Conservation (phyloP, 306 rosid species). For the Cucumis cinereus region DNA sequence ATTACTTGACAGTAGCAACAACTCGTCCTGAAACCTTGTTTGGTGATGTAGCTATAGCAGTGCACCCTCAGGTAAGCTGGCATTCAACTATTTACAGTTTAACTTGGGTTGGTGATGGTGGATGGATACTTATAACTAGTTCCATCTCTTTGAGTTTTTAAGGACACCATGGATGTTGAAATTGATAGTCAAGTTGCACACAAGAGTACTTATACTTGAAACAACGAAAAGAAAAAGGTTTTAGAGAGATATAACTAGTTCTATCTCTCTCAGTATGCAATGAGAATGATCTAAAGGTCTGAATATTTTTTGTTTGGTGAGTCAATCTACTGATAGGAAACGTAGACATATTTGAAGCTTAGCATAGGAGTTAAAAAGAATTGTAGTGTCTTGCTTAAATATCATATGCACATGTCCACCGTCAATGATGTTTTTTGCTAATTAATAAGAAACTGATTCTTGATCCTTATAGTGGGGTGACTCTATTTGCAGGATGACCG, state of each 20-base stretch:
- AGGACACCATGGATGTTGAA: neutral
- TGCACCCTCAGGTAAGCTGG: conserved; percentile 65
- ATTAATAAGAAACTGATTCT: neutral
- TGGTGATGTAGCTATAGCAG: conserved; percentile 95
- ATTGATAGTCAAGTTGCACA: too few relatives aligned
- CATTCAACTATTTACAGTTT: conserved; percentile 6
- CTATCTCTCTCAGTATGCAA: neutral
- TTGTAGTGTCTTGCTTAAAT: neutral
- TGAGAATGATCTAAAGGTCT: neutral
- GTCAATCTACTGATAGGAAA: neutral
- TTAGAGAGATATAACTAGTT: too few relatives aligned
- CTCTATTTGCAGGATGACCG: conserved; percentile 71
- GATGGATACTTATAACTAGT: neutral
- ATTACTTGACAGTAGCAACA: conserved; percentile 83
- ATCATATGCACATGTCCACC: neutral
- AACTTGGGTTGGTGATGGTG: neutral
- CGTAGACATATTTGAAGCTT: neutral
- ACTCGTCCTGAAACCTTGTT: conserved; percentile 93
- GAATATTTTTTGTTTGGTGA: neutral
- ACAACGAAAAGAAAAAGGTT: too few relatives aligned
- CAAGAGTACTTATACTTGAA: too few relatives aligned
- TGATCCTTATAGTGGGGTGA: conserved; percentile 5
- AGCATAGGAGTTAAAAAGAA: neutral
- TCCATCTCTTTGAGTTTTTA: neutral
- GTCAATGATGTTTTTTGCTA: neutral